phyloP scores from a whole-genome alignment of 1,139 yeast genomes.

The Geotrichum phurueaensis region DNA sequence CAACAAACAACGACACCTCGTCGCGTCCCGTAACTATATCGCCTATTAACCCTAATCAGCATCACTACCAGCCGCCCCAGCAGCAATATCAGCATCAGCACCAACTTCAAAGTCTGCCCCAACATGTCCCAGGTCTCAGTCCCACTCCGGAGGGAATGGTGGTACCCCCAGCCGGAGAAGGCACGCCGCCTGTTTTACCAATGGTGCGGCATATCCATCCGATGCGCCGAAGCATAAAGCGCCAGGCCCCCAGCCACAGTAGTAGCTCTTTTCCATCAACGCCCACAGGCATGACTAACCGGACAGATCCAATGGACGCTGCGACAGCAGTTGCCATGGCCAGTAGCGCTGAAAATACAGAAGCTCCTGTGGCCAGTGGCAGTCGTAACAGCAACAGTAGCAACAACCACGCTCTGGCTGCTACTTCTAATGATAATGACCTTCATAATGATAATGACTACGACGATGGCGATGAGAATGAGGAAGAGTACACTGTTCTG shows the following conservation, averaged over 20 bases:
- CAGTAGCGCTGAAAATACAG: background rate
- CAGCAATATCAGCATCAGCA: background rate
- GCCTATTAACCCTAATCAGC: background rate
- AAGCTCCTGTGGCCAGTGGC: background rate
- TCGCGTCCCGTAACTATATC: background rate
- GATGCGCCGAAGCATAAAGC: constrained; percentile 10
- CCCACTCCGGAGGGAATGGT: constrained; percentile 8
- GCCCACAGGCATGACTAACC: background rate
- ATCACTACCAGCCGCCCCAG: background rate
- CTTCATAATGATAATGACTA: background rate
- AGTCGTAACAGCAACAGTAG: background rate
- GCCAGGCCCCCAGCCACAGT: background rate
- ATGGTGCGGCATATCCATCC: constrained; percentile 14
- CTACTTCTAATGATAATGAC: background rate
- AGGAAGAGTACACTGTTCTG: constrained; percentile 13
- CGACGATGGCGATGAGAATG: constrained; percentile 14
- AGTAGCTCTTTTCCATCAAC: background rate
- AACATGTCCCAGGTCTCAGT: background rate
- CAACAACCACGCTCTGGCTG: background rate
- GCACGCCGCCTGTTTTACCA: background rate
- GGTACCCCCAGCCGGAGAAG: background rate
- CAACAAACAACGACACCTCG: constrained; percentile 1
- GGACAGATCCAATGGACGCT: background rate
- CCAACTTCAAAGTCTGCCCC: background rate
- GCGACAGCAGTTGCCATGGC: background rate